phyloP scores from a whole-genome alignment of 2,329 filamentous ascomycete species.

The Talaromyces amestolkiae region DNA sequence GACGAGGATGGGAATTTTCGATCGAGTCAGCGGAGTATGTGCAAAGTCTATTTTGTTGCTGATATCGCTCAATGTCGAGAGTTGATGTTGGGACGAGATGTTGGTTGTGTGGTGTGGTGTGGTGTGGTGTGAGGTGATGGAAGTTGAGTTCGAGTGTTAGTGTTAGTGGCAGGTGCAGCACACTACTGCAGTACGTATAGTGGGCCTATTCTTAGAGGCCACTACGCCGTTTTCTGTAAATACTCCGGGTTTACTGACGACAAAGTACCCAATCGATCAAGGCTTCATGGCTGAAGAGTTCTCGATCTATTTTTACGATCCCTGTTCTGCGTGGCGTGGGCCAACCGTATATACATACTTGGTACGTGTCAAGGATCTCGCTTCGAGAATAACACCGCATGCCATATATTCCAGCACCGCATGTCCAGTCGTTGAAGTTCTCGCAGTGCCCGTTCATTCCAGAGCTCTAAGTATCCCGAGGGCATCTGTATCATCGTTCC shows the following conservation, averaged over 20 bases:
- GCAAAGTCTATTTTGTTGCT: neutral
- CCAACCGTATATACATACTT: neutral
- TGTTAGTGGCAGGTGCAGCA: neutral
- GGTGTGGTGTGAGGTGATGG: neutral
- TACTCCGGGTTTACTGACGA: neutral
- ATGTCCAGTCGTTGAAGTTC: neutral
- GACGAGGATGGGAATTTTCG: neutral
- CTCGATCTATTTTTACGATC: conserved; percentile 6
- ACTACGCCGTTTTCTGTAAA: conserved; percentile 13
- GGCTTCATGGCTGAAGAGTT: neutral
- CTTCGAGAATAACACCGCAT: neutral
- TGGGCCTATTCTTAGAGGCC: conserved; percentile 12
- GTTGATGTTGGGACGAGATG: neutral
- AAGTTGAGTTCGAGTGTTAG: neutral
- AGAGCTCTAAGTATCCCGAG: neutral
- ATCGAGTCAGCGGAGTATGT: neutral
- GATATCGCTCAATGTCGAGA: neutral
- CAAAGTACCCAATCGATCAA: neutral
- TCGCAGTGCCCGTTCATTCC: neutral
- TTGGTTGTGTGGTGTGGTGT: neutral
- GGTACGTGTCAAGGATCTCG: neutral
- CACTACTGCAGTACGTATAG: neutral
- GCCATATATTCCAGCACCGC: neutral
- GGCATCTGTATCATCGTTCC: neutral
- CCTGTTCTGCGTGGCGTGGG: neutral